Base-by-base conservation (phyloP, 176 grass and related monocot genomes). In the Carex cristatella region DNA sequence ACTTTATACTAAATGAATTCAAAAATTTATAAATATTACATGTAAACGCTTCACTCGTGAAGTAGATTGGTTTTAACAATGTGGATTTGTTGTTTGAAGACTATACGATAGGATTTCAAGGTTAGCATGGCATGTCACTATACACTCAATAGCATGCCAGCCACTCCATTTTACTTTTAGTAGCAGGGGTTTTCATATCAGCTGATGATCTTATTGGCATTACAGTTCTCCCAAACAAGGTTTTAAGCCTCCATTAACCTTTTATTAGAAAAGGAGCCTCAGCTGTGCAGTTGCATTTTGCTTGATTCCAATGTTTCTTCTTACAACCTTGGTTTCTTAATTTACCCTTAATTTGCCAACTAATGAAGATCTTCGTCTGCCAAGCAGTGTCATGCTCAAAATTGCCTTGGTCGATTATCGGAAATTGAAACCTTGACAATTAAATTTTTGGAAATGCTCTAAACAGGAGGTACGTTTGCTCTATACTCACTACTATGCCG, bases 401-500 rank as follows among this genome's bases (percentile, higher is more conserved):
- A 27, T 73, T 1, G 7, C 69, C 27, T 51, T 18, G 18, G 19
- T 15, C 27, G n/a, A 53, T 74, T 51, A 53, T 19, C 9, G 55
- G 56, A 31, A 77, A 55, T 51, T 55, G 10, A 15, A 77, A 77
- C 51, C 12, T 57, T 51, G 14, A 57, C 49, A 30, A 2, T 55
- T 77, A 55, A 54, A 57, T 56, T 27, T 16, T 14, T 12, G 1
- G 8, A 58, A 57, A 78, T 78, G 51, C 38, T 89, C 87, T 84
- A 44, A 90, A 81, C 78, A 99, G 96, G 96, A 83, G 96, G 96
- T 81, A 90, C 93, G 84, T 99, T 99, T 87, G 96, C 96, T 72
- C 51, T 99, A 38, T 99, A 99, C 84, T 99, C 96, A 0, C 86
- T 99, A 38, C 93, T 99, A 79, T 99, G 96, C 78, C 91, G 96